Evolutionary conservation across 192 early-diverging fungal genomes (phyloP).

Genomic region (Podila verticillata): DNA sequence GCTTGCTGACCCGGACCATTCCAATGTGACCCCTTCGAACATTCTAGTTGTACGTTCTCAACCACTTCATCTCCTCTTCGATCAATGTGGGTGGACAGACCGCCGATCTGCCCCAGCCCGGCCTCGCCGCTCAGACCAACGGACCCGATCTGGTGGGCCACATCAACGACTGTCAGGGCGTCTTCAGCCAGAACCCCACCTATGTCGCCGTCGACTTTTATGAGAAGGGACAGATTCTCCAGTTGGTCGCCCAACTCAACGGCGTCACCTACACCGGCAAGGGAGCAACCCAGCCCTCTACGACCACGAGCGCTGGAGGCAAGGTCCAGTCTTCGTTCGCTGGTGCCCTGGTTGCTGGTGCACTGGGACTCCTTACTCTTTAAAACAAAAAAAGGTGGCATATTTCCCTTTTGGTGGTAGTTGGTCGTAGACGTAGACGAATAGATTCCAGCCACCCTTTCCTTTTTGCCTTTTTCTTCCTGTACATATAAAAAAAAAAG

Average conservation of each 20-base stretch:
- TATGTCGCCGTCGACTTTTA: constrained; percentile 83
- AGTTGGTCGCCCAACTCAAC: constrained; percentile 63
- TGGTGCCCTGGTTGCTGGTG: background rate
- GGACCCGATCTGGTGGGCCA: constrained; percentile 61
- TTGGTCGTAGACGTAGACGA: background rate
- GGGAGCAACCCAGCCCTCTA: constrained; percentile 22
- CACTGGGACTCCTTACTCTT: background rate
- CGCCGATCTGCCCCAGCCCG: constrained; percentile 64
- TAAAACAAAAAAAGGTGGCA: background rate
- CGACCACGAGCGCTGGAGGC: constrained; percentile 2
- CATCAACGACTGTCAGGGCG: constrained; percentile 59
- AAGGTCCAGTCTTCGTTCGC: background rate
- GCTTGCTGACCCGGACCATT: constrained; percentile 15
- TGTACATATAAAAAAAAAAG: background rate
- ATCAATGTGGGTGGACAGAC: constrained; percentile 30
- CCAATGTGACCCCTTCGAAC: constrained; percentile 1
- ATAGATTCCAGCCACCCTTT: background rate
- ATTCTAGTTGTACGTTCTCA: constrained; percentile 73
- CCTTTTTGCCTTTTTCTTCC: background rate
- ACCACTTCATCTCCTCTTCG: constrained; percentile 74
- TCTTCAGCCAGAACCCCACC: constrained; percentile 66
- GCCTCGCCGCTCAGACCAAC: constrained; percentile 64
- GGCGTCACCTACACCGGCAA: constrained; percentile 52
- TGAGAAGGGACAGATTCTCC: constrained; percentile 64
- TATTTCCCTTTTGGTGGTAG: too few relatives aligned